Percentiles rank a stretch among this genome's conserved stretches.
Conservation (phyloP, 2,329 filamentous ascomycete genomes). For the Cercospora citrullina region DNA sequence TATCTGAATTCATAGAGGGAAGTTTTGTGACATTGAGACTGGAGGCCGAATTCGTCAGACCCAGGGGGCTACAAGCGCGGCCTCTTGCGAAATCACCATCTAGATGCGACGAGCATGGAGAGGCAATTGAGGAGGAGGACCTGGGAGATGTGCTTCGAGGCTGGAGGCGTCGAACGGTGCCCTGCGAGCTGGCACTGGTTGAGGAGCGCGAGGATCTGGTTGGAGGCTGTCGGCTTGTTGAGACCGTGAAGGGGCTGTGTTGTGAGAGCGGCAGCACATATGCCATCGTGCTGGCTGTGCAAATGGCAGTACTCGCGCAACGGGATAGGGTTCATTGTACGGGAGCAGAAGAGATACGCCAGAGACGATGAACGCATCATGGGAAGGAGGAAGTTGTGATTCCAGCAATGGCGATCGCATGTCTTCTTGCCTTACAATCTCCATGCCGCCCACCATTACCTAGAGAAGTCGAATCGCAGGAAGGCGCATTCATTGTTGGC, state of each 20-base stretch:
- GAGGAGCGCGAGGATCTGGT: conserved; percentile 27
- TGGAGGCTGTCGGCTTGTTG: neutral
- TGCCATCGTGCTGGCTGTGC: conserved; percentile 1
- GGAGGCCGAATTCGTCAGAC: conserved; percentile 12
- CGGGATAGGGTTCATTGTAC: neutral
- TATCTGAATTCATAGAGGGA: neutral
- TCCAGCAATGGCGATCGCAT: neutral
- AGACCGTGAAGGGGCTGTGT: conserved; percentile 10
- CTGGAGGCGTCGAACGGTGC: conserved; percentile 32
- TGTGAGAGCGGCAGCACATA: conserved; percentile 6
- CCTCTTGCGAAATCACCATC: conserved; percentile 13
- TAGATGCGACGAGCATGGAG: conserved; percentile 20
- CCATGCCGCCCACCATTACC: neutral
- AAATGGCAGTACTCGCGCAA: neutral
- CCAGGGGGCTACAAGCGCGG: conserved; percentile 5
- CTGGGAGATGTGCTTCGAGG: conserved; percentile 33
- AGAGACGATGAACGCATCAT: neutral
- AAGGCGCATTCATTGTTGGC: neutral
- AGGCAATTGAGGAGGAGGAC: conserved; percentile 32
- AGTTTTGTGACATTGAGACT: conserved; percentile 19
- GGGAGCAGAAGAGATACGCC: neutral
- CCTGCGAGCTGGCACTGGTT: conserved; percentile 27
- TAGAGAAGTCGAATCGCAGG: neutral
- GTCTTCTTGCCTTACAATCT: neutral
- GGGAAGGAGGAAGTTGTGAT: neutral